These are phyloP conservation scores for Russula griseocarnosa DNA, from an alignment of 768 basidiomycete species.

Conservation along the genomic window DNA sequence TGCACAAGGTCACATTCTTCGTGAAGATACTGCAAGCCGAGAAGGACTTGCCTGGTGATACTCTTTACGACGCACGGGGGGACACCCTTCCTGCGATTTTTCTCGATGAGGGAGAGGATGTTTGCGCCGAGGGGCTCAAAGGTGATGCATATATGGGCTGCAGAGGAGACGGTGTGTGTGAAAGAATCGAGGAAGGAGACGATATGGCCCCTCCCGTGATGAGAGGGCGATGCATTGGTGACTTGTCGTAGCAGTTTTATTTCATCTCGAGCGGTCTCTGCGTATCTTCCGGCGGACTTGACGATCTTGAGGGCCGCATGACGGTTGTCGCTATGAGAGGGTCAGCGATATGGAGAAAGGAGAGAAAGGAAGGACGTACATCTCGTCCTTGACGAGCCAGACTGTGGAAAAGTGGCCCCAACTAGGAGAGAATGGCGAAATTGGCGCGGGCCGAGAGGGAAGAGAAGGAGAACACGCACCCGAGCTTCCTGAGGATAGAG, in stretches of 20 bases:
- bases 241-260: slow-evolving; percentile 86
- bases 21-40: slow-evolving; percentile 88
- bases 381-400: slow-evolving; percentile 78
- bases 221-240: slow-evolving; percentile 61
- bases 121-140: slow-evolving; percentile 85
- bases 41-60: slow-evolving; percentile 80
- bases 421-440: slow-evolving; percentile 38
- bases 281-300: slow-evolving; percentile 92
- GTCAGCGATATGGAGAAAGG: not conserved
- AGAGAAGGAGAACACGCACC: slow-evolving; percentile 45
- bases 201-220: slow-evolving; percentile 75
- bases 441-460: slow-evolving; percentile 6
- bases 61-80: slow-evolving; percentile 77
- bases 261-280: slow-evolving; percentile 95
- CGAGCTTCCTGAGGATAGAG: slow-evolving; percentile 83
- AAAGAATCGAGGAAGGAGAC: slow-evolving; percentile 92
- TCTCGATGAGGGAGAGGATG: slow-evolving; percentile 66
- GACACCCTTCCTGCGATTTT: slow-evolving; percentile 80
- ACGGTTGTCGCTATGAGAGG: slow-evolving; percentile 48
- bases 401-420: slow-evolving; percentile 98
- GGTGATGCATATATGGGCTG: slow-evolving; percentile 80
- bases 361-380: slow-evolving; percentile 46
- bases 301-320: slow-evolving; percentile 94
- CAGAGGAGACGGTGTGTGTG: slow-evolving; percentile 45
- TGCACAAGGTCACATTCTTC: slow-evolving; percentile 91